A percentile compares a stretch with the other conserved stretches of the same genome.
These are phyloP conservation scores for Echinosophora koreensis DNA, from an alignment of 306 rosid genomes.

Conservation along the genomic window DNA sequence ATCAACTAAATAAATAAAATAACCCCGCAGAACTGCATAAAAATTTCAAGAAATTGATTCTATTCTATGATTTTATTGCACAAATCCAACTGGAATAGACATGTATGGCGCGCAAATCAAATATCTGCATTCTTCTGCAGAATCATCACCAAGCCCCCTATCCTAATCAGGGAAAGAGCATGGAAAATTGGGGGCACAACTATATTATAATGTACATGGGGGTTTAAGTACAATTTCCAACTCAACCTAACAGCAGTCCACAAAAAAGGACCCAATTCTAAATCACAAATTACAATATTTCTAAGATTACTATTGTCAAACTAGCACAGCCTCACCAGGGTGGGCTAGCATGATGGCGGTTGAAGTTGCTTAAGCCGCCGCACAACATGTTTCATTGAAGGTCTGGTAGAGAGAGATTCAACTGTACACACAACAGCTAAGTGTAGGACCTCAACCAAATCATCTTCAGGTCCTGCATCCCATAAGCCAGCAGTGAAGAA, in stretches of 20 bases:
- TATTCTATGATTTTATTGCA: constrained; percentile 53
- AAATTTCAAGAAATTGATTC: constrained; percentile 31
- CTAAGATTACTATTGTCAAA: constrained; percentile 64
- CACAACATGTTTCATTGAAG: constrained; percentile 91
- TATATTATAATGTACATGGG: constrained; percentile 79
- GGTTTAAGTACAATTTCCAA: constrained; percentile 59
- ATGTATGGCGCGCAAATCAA: constrained; percentile 53
- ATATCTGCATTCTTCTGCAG: constrained; percentile 89
- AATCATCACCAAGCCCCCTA: constrained; percentile 62
- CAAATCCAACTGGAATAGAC: constrained; percentile 54
- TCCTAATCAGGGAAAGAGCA: constrained; percentile 50
- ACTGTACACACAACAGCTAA: constrained; percentile 92
- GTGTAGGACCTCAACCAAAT: constrained; percentile 87
- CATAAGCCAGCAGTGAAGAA: constrained; percentile 86
- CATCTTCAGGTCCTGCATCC: constrained; percentile 86
- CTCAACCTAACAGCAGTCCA: constrained; percentile 61
- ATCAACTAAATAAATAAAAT: background rate
- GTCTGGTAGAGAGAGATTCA: constrained; percentile 88
- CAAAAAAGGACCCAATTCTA: constrained; percentile 50
- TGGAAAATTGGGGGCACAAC: constrained; percentile 66
- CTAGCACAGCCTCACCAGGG: constrained; percentile 39
- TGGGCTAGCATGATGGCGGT: constrained; percentile 80
- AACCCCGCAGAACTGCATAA: background rate
- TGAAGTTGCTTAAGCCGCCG: constrained; percentile 92
- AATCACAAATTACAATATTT: constrained; percentile 62